Base-by-base conservation (phyloP, 805 yeast genomes). In the Pichia manshurica region DNA sequence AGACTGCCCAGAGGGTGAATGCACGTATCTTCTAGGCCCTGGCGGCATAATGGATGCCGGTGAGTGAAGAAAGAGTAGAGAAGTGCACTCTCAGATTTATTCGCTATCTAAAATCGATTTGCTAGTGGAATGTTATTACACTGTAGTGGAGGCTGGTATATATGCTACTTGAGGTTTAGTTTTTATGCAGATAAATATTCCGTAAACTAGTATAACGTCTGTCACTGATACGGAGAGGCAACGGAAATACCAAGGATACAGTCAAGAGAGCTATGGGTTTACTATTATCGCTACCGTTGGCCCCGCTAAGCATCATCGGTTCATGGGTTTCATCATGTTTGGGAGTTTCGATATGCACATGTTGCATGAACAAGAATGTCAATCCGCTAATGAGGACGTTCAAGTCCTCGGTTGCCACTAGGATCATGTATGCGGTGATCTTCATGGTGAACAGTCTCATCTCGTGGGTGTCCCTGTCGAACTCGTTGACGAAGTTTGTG, bases 401-500 rank as follows among this genome's bases (percentile, higher is more conserved):
- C 58, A 68, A 73, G 41, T 84, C 93, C 16, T 79, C 90, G 7
- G 72, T 88, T 22, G 82, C 90, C 52, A 91, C 99, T 5, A 77
- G 99, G 61, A 70, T 91, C 25, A 77, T 87, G 40, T 93, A 93
- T 66, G 99, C 98, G 7, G 53, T 82, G 32, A 68, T 90, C 38
- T 78, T 93, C 50, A 68, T 88, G 25, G 50, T 86, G 22, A 91
- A 90, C 69, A 85, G 95, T 20, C 70, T 88, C 25, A 52, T 93
- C 15, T 87, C 97, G 10, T 93, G 99, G 99, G 68, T 88, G n/a
- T 87, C 86, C 68, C 76, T 93, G 47, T 81, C 95, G 16, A 88
- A 88, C 52, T 84, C 85, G 65, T 81, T 91, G 4, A 75, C 84
- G 17, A 73, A 79, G 49, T 78, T 85, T 67, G 79, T 93, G 8